Evolutionary conservation across 2,329 filamentous ascomycete genomes (phyloP), one percentile per base, ranked within the genome.

Genomic region (Trichophyton simii): DNA sequence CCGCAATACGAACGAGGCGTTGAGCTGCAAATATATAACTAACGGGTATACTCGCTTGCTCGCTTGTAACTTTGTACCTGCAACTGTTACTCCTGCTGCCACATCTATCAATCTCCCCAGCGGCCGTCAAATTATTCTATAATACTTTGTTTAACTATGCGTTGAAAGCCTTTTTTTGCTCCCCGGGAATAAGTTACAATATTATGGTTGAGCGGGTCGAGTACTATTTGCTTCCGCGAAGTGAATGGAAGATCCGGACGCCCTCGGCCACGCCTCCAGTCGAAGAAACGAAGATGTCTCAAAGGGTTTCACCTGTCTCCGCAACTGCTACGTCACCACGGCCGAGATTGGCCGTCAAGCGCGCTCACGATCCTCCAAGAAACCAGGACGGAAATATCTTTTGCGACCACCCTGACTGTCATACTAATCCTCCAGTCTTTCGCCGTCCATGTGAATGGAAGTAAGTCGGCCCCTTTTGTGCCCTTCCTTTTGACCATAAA

Each of bases 401-500:
- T 61, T 96, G 92, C 73, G 84, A 83, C 15, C 83, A 84, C 66
- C 75, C 80, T 0, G 85, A 87, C 61, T 96, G 91, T 68, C 80
- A 77, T 11, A 83, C 87, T 59, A 80, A 85, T 3, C 69, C 80
- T 3, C 82, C 80, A 52, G 82, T 81, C 11, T 97, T 96, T 71
- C 81, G 83, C 60, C 83, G 91, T 65, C 92, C 89, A 67, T 96
- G 91, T 76, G 91, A 96, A 77, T 96, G 89, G 89, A 95, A 87
- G 90, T 94, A 78, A 83, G 88, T 82, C 34, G 61, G 34, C n/a
- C 61, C 9, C 2, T 62, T 25, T 57, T 18, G 52, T 60, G 3
- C 3, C 34, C 28, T n/a, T 52, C 28, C 15, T 44, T 44, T 18
- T 18, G n/a, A 44, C 52, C 28, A 11, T 25, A 9, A 22, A 60